phyloP scores from a whole-genome alignment of 2,329 filamentous ascomycete genomes.

The Stenocarpella maydis region DNA sequence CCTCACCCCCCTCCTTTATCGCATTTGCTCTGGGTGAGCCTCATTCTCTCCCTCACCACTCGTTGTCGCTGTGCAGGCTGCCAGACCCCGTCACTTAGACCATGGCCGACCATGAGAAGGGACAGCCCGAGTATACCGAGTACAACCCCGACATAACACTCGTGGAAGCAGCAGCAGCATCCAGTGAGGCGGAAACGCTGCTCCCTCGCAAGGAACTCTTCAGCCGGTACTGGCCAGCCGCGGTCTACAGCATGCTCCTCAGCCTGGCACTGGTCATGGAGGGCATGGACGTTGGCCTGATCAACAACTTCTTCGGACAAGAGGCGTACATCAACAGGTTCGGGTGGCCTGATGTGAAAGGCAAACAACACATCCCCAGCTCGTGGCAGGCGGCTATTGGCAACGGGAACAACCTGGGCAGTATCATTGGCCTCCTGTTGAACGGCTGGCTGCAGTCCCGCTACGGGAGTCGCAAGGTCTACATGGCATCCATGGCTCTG shows the following conservation, averaged over 20 bases:
- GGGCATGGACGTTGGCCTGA: conserved; percentile 45
- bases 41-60: background rate
- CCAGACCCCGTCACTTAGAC: background rate
- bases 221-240: conserved; percentile 26
- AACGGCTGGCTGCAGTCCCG: conserved; percentile 50
- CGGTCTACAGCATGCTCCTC: conserved; percentile 35
- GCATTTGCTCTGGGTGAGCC: background rate
- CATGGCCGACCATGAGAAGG: conserved; percentile 18
- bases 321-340: conserved; percentile 42
- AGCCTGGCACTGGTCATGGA: conserved; percentile 36
- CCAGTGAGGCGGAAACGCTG: conserved; percentile 4
- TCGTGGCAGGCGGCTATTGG: conserved; percentile 50
- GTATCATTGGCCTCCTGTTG: conserved; percentile 51
- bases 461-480: conserved; percentile 45
- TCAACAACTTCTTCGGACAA: conserved; percentile 46
- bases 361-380: conserved; percentile 45
- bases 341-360: conserved; percentile 45
- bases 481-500: conserved; percentile 43
- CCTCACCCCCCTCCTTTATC: background rate
- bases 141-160: conserved; percentile 8
- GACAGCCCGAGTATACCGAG: conserved; percentile 1
- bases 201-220: conserved; percentile 14
- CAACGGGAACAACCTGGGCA: conserved; percentile 42
- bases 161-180: conserved; percentile 9
- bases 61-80: background rate